phyloP scores from a whole-genome alignment of 2,329 filamentous ascomycete species.

The Whalleya microplaca region DNA sequence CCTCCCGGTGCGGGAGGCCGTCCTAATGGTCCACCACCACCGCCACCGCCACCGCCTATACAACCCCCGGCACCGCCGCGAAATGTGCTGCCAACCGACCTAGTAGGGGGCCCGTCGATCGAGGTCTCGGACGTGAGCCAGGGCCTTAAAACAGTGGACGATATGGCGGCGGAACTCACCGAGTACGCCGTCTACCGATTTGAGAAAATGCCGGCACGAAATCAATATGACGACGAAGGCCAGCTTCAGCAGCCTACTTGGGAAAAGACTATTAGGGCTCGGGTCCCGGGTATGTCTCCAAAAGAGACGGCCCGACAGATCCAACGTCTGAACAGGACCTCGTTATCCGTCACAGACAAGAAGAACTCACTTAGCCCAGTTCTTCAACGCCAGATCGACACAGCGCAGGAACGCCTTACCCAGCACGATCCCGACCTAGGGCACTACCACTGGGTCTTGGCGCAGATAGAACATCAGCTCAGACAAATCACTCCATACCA shows the following conservation, averaged over 20 bases:
- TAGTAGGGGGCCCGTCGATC: constrained; percentile 17
- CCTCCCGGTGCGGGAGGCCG: not conserved
- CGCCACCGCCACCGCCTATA: not conserved
- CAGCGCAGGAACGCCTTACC: constrained; percentile 40
- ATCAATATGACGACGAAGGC: constrained; percentile 44
- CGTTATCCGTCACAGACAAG: constrained; percentile 43
- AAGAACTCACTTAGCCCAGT: constrained; percentile 39
- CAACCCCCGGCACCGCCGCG: constrained; percentile 4
- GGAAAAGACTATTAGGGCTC: constrained; percentile 41
- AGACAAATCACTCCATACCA: constrained; percentile 32
- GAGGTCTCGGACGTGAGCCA: constrained; percentile 43
- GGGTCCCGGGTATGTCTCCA: constrained; percentile 43
- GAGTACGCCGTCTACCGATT: constrained; percentile 47
- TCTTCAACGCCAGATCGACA: constrained; percentile 49
- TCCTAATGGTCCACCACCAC: not conserved
- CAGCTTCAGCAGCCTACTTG: constrained; percentile 42
- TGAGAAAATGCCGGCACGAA: constrained; percentile 41
- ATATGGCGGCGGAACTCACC: constrained; percentile 45
- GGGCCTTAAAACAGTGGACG: constrained; percentile 42
- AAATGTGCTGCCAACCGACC: constrained; percentile 3
- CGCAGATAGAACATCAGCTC: constrained; percentile 48
- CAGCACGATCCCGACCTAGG: constrained; percentile 39
- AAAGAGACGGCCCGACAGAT: constrained; percentile 43
- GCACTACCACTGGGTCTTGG: constrained; percentile 46
- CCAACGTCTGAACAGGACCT: constrained; percentile 40